Evolutionary conservation across 2,329 filamentous ascomycete species (phyloP).

Genomic region (Akanthomyces uredinophilus): DNA sequence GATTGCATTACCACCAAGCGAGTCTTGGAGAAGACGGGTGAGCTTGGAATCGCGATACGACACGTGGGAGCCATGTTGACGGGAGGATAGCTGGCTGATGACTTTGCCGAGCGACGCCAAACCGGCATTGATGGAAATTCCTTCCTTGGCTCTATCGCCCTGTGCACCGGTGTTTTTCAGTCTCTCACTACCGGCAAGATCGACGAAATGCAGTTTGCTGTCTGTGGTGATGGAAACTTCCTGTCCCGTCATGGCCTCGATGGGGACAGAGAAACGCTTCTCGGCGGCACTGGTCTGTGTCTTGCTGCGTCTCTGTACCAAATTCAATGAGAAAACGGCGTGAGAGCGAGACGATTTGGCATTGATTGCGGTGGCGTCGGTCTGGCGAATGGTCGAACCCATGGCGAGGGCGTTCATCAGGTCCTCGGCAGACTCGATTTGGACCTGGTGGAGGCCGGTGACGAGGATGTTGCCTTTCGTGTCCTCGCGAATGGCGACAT

Average conservation of each 20-base stretch:
- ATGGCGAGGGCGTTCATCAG: slow-evolving; percentile 84
- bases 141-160: slow-evolving; percentile 88
- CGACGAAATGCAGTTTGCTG: slow-evolving; percentile 98
- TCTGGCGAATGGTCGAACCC: slow-evolving; percentile 90
- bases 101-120: slow-evolving; percentile 94
- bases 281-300: slow-evolving; percentile 54
- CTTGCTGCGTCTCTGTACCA: slow-evolving; percentile 75
- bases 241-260: slow-evolving; percentile 67
- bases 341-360: slow-evolving; percentile 96
- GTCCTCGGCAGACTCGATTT: slow-evolving; percentile 88
- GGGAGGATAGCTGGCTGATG: slow-evolving; percentile 93
- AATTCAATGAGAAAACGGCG: slow-evolving; percentile 91
- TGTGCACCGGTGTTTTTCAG: slow-evolving; percentile 96
- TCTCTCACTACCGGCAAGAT: slow-evolving; percentile 92
- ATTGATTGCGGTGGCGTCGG: slow-evolving; percentile 94
- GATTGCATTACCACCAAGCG: slow-evolving; percentile 91
- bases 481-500: slow-evolving; percentile 91
- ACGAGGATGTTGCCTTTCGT: slow-evolving; percentile 90
- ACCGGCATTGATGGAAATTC: slow-evolving; percentile 96
- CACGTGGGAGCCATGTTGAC: slow-evolving; percentile 80
- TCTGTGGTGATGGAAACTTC: slow-evolving; percentile 77
- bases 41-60: slow-evolving; percentile 98
- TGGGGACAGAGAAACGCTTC: slow-evolving; percentile 80
- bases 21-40: slow-evolving; percentile 91
- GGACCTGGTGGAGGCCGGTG: slow-evolving; percentile 81